phyloP scores from a whole-genome alignment of 345 rosid species.

The Rhodomyrtus tomentosa region DNA sequence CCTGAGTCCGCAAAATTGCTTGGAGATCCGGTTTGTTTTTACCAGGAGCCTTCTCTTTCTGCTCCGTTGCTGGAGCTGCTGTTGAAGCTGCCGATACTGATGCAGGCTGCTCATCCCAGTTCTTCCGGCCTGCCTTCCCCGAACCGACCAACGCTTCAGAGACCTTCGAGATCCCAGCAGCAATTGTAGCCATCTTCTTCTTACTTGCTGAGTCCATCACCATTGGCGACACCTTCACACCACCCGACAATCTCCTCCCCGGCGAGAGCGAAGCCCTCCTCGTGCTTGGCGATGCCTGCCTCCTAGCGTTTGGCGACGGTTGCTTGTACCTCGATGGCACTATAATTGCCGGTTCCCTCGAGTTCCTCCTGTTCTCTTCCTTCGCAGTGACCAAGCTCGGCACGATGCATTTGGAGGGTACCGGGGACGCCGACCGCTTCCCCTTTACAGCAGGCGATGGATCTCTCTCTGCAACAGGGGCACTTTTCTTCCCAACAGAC shows the following conservation, averaged over 20 bases:
- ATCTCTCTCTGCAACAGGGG: conserved; percentile 41
- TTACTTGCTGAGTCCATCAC: conserved; percentile 58
- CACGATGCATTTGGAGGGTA: conserved; percentile 81
- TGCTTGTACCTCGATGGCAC: conserved; percentile 93
- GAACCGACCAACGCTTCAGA: conserved; percentile 58
- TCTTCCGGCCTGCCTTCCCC: conserved; percentile 36
- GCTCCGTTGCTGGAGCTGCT: conserved; percentile 11
- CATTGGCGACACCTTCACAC: conserved; percentile 51
- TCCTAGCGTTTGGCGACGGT: conserved; percentile 76
- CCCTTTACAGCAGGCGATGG: conserved; percentile 59
- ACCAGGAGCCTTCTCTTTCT: conserved; percentile 29
- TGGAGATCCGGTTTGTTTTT: conserved; percentile 47
- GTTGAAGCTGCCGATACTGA: conserved; percentile 8
- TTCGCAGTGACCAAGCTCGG: conserved; percentile 68
- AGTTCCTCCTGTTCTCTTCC: conserved; percentile 62
- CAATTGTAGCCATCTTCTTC: conserved; percentile 68
- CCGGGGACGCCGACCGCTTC: conserved; percentile 86
- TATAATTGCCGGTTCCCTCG: conserved; percentile 71
- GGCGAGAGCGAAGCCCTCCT: conserved; percentile 78
- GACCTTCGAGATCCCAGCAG: conserved; percentile 56
- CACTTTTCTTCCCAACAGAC: conserved; percentile 39
- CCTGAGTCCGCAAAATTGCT: conserved; percentile 89
- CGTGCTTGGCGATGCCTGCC: conserved; percentile 58
- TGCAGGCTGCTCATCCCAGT: conserved; percentile 49
- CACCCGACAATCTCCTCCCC: conserved; percentile 64